Conservation (phyloP, 805 yeast species). For the Zygotorulaspora chibaensis region DNA sequence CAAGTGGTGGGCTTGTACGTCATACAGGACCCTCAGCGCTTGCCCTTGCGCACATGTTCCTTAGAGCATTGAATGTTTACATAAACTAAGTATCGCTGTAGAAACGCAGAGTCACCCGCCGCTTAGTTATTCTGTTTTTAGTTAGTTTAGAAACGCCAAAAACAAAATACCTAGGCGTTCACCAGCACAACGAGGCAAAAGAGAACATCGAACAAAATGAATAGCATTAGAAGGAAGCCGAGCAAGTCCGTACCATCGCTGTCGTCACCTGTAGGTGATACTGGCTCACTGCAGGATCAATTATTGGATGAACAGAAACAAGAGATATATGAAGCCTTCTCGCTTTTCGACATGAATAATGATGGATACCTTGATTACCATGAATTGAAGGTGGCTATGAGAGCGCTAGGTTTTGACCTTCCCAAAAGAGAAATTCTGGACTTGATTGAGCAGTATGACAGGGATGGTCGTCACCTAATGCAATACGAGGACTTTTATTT, state of each 20-base stretch:
- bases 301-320: slow-evolving; percentile 82
- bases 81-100: too few species aligned
- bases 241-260: slow-evolving; percentile 10
- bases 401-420: slow-evolving; percentile 89
- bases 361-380: slow-evolving; percentile 91
- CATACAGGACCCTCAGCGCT: too few species aligned
- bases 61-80: too few species aligned
- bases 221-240: slow-evolving; percentile 14
- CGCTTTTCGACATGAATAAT: slow-evolving; percentile 84
- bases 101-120: too few species aligned
- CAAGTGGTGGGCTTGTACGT: too few species aligned
- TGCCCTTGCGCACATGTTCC: too few species aligned
- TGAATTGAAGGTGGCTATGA: slow-evolving; percentile 86
- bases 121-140: neutral
- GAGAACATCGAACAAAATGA: slow-evolving; percentile 5
- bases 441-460: slow-evolving; percentile 74
- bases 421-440: slow-evolving; percentile 69
- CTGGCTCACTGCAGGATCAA: slow-evolving; percentile 42
- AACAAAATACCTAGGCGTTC: neutral
- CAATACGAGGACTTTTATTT: slow-evolving; percentile 75
- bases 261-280: slow-evolving; percentile 15
- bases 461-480: slow-evolving; percentile 67
- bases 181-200: neutral
- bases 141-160: slow-evolving; percentile 2
- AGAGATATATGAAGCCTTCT: slow-evolving; percentile 89